A percentile compares a stretch with the other conserved stretches of the same genome.
Evolutionary conservation across 1,139 yeast species (phyloP).

Genomic region (Candida labiduridarum): DNA sequence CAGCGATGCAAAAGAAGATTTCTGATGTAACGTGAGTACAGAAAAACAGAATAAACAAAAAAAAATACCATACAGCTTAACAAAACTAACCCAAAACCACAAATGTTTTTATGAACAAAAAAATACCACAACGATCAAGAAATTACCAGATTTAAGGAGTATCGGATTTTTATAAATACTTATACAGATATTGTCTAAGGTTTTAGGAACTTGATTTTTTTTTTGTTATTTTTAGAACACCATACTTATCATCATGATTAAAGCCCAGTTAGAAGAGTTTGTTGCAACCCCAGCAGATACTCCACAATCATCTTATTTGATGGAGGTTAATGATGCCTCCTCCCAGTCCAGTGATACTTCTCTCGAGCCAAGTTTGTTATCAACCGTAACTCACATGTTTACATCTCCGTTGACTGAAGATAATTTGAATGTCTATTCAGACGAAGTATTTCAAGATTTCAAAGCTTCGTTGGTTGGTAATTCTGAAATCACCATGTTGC

Average conservation of each 20-base stretch:
- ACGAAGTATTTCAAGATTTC: constrained; percentile 24
- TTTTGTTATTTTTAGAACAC: neutral
- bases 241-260: neutral
- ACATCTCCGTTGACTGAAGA: constrained; percentile 15
- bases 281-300: constrained; percentile 1
- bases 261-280: neutral
- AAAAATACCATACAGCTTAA: too few species aligned
- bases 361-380: constrained; percentile 8
- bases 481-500: constrained; percentile 47
- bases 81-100: neutral
- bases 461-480: constrained; percentile 31
- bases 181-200: neutral
- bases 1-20: neutral
- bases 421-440: constrained; percentile 18
- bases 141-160: neutral
- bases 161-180: neutral
- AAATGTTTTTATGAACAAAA: neutral
- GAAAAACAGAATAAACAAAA: neutral
- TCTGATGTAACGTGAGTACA: constrained; percentile 1
- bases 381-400: constrained; percentile 15
- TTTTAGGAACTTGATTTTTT: neutral
- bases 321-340: constrained; percentile 4
- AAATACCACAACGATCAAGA: neutral
- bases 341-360: constrained; percentile 9
- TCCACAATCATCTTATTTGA: constrained; percentile 4